Conservation (phyloP, 148 eudicot species). For the Vaccinium vitisidaea region DNA sequence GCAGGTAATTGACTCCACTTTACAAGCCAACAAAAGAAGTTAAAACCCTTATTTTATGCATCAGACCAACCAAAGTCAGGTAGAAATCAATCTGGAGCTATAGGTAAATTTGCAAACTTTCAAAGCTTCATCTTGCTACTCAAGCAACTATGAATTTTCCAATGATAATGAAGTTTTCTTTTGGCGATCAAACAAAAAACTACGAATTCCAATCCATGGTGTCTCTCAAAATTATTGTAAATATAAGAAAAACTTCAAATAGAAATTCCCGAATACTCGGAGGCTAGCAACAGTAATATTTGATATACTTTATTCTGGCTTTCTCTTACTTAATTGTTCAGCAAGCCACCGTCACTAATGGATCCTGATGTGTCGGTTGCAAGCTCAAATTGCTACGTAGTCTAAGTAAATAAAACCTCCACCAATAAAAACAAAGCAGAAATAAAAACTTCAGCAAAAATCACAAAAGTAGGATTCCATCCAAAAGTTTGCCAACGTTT, state of each 20-base stretch:
- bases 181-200: no score
- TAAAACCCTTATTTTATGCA: neutral
- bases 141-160: neutral
- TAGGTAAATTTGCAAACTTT: neutral
- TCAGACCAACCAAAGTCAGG: neutral
- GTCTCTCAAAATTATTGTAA: neutral
- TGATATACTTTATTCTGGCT: neutral
- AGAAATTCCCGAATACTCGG: neutral
- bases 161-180: neutral
- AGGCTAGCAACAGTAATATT: neutral
- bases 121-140: neutral
- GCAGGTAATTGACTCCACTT: neutral
- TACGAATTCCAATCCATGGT: neutral
- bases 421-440: neutral
- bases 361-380: neutral
- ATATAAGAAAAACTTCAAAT: neutral
- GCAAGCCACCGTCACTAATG: neutral
- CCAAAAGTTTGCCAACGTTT: slow-evolving; percentile 4
- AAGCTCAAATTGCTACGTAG: neutral
- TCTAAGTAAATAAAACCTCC: neutral
- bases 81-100: neutral
- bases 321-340: neutral
- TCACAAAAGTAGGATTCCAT: neutral
- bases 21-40: neutral
- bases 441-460: neutral